Base-by-base conservation (phyloP, 1,284 basidiomycete species). In the Ustilago bromivora region DNA sequence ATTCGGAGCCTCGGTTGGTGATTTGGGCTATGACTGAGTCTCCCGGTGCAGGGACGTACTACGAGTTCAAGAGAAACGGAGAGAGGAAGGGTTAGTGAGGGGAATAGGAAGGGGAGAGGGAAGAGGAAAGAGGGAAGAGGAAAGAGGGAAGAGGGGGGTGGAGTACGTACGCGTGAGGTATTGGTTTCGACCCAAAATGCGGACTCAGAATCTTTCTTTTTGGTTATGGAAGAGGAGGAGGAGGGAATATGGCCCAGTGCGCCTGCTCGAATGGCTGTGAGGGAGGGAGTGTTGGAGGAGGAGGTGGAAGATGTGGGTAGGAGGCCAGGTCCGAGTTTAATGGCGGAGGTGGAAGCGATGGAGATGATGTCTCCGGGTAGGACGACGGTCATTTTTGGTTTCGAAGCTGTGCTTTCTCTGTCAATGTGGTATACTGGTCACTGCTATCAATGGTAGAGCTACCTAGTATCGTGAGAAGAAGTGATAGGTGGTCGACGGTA, bases 11-110 rank as follows among this genome's bases (percentile, higher is more conserved):
- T 15, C 82, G 76, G 38, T 76, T 73, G 10, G 82, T 82, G 58
- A 86, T 81, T 51, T 85, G 84, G 17, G 71, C 80, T 53, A 86
- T 66, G 9, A 86, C 79, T 0, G 71, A 49, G 63, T 86, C 84
- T 32, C 63, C 64, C 1, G 76, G 66, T 15, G 76, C 38, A 1
- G 84, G 82, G 9, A 80, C 57, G 59, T 86, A 86, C 69, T 80
- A 38, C 36, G 36, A 61, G 51, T 36, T 15, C 9, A n/a, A 17
- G 11, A 17, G 34, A n/a, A 19, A 47, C 9, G 0, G 56, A 47
- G 31, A 47, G n/a, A 17, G 13, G 49, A 19, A 15, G 15, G 7
- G 9, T 19, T 55, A 38, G 13, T n/a, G 15, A 43, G 13, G 6
- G 17, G 23, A 28, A 28, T 28, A 28, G 23, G 23, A 28, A 46